Conservation (phyloP, 306 rosid species). For the Ziziphus jujuba region DNA sequence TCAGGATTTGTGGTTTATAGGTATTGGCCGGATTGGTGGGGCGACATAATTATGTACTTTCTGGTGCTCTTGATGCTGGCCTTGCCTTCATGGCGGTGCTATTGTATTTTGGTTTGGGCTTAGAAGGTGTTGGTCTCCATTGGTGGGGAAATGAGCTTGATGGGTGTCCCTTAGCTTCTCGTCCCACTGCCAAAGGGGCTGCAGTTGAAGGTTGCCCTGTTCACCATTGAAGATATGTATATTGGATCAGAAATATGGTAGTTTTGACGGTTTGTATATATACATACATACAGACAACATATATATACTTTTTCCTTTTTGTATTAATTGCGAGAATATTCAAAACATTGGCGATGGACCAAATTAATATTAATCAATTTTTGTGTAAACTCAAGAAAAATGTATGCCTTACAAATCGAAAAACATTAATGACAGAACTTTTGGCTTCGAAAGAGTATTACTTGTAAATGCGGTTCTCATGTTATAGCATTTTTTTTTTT, state of each 20-base stretch:
- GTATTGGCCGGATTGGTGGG: slow-evolving; percentile 76
- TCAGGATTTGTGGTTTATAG: slow-evolving; percentile 73
- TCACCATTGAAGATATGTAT: too few species aligned
- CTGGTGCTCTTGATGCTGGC: slow-evolving; percentile 89
- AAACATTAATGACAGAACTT: background rate
- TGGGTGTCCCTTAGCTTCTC: slow-evolving; percentile 73
- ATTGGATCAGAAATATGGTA: too few species aligned
- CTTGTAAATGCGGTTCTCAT: background rate
- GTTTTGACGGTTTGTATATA: too few species aligned
- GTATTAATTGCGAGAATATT: too few species aligned
- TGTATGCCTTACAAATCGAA: background rate
- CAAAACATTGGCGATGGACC: too few species aligned
- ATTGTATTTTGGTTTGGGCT: slow-evolving; percentile 62
- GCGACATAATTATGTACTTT: slow-evolving; percentile 78
- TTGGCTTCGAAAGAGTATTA: background rate
- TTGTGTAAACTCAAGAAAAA: background rate
- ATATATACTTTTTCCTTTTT: too few species aligned
- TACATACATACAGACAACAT: too few species aligned
- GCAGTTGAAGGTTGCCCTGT: slow-evolving; percentile 52
- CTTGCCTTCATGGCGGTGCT: slow-evolving; percentile 91
- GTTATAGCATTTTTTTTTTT: too few species aligned
- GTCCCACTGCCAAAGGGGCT: slow-evolving; percentile 66
- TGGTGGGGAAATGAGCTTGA: slow-evolving; percentile 95
- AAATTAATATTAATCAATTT: background rate
- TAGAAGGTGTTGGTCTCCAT: slow-evolving; percentile 45